These are phyloP conservation scores for Verticillium nubilum DNA, from an alignment of 2,329 filamentous ascomycete genomes.

Conservation along the genomic window DNA sequence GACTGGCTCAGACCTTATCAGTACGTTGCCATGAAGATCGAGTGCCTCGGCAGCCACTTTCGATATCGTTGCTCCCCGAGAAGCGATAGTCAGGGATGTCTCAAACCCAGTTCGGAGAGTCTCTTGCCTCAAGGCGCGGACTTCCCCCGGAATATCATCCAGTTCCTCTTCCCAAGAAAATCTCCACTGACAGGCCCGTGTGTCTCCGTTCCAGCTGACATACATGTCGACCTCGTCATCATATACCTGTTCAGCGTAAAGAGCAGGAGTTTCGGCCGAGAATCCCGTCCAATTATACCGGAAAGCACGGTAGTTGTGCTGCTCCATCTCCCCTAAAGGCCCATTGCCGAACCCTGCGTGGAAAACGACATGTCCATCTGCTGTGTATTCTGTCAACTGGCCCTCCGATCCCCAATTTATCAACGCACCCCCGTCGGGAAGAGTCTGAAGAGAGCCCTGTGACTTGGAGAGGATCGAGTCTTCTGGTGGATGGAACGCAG, in stretches of 20 bases:
- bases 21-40: background rate
- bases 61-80: background rate
- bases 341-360: constrained; percentile 40
- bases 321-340: constrained; percentile 29
- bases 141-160: constrained; percentile 7
- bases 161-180: constrained; percentile 15
- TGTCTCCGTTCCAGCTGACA: constrained; percentile 31
- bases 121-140: constrained; percentile 1
- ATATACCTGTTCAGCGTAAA: constrained; percentile 9
- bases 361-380: constrained; percentile 46
- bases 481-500: constrained; percentile 8
- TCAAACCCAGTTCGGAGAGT: constrained; percentile 6
- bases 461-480: constrained; percentile 5
- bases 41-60: background rate
- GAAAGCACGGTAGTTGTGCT: constrained; percentile 47
- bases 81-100: background rate
- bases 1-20: background rate
- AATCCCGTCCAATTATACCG: constrained; percentile 47
- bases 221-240: constrained; percentile 12
- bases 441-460: constrained; percentile 43
- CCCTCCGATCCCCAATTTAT: constrained; percentile 52
- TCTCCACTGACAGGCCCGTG: constrained; percentile 22
- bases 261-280: constrained; percentile 30
- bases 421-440: constrained; percentile 46
- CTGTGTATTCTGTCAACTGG: constrained; percentile 38